Evolutionary conservation across 1,139 yeast genomes (phyloP).

Genomic region (Suhomyces wounanorum): DNA sequence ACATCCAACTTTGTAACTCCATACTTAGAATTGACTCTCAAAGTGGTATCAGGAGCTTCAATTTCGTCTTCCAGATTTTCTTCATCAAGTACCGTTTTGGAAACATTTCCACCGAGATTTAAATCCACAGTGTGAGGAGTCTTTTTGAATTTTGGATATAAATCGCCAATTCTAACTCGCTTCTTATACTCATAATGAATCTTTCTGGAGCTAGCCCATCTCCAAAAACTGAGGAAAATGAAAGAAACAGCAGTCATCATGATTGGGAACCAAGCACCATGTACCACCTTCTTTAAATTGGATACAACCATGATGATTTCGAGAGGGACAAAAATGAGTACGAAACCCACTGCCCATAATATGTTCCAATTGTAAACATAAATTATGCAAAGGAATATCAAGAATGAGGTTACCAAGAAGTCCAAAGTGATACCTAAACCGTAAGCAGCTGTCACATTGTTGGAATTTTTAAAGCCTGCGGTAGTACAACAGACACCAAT

Average conservation of each 20-base stretch:
- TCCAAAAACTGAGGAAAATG: conserved; percentile 44
- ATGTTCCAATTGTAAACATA: conserved; percentile 46
- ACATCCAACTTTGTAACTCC: conserved; percentile 26
- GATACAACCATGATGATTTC: conserved; percentile 49
- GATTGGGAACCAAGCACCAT: conserved; percentile 64
- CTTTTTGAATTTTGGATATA: conserved; percentile 28
- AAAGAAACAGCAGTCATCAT: conserved; percentile 38
- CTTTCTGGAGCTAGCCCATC: conserved; percentile 47
- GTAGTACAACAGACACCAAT: conserved; percentile 51
- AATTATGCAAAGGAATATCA: conserved; percentile 47
- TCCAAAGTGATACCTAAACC: conserved; percentile 61
- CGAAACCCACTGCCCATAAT: conserved; percentile 35
- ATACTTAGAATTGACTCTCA: conserved; percentile 22
- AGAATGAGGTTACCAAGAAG: conserved; percentile 50
- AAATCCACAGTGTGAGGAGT: conserved; percentile 26
- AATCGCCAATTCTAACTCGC: conserved; percentile 31
- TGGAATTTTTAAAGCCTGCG: conserved; percentile 53
- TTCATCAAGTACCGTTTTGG: conserved; percentile 6
- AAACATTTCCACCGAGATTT: conserved; percentile 14
- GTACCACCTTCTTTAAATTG: conserved; percentile 51
- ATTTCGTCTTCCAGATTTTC: conserved; percentile 9
- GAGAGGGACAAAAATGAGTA: conserved; percentile 46
- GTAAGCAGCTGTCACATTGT: conserved; percentile 58
- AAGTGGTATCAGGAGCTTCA: conserved; percentile 2
- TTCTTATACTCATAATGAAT: conserved; percentile 37